Percentiles rank a stretch among this genome's conserved stretches.
These are phyloP conservation scores for Podaxis sp. DNA, from an alignment of 768 basidiomycete genomes.

Conservation along the genomic window DNA sequence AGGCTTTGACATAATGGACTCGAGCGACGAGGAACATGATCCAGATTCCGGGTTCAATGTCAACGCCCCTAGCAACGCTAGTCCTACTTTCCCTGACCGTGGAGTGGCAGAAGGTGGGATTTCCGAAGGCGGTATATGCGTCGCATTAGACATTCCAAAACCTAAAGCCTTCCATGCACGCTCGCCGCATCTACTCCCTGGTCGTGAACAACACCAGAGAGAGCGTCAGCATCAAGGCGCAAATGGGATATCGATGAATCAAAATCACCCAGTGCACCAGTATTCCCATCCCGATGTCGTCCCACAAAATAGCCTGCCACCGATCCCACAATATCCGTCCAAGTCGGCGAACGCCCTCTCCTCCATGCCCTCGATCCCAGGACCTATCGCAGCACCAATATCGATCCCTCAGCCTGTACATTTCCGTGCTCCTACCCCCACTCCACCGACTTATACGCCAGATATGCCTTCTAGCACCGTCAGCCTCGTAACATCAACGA, in stretches of 20 bases:
- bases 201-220: neutral
- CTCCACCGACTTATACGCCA: neutral
- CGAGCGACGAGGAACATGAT: slow-evolving; percentile 7
- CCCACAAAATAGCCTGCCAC: neutral
- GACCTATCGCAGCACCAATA: neutral
- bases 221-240: neutral
- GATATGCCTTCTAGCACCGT: neutral
- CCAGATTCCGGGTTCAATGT: neutral
- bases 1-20: slow-evolving; percentile 9
- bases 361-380: neutral
- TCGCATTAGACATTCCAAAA: slow-evolving; percentile 4
- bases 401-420: neutral
- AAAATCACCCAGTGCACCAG: slow-evolving; percentile 5
- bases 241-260: neutral
- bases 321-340: neutral
- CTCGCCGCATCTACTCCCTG: neutral
- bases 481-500: neutral
- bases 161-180: slow-evolving; percentile 2
- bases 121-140: slow-evolving; percentile 7
- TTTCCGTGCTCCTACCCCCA: neutral
- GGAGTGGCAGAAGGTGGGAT: neutral
- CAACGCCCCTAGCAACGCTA: neutral
- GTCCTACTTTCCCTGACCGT: neutral
- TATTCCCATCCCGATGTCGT: neutral
- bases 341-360: neutral